Evolutionary conservation across 2,329 filamentous ascomycete species (phyloP).

Genomic region (Talaromyces sp.): DNA sequence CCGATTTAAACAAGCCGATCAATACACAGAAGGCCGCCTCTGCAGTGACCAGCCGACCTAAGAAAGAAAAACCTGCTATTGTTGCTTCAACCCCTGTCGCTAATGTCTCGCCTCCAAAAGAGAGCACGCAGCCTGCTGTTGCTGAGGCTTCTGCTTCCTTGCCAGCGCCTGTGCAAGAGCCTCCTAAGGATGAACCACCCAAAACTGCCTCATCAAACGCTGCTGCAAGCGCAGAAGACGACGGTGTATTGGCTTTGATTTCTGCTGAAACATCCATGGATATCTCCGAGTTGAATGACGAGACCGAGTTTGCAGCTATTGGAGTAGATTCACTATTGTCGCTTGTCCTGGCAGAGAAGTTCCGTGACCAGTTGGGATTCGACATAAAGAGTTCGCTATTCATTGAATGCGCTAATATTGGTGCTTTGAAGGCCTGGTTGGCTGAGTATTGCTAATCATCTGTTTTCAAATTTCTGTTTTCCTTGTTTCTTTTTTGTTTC

Average conservation of each 20-base stretch:
- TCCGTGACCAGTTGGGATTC: conserved; percentile 22
- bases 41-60: background rate
- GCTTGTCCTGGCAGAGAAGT: conserved; percentile 23
- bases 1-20: background rate
- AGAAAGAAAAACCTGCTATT: background rate
- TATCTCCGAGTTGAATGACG: conserved; percentile 1
- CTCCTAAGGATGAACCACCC: background rate
- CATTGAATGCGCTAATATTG: background rate
- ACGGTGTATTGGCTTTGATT: background rate
- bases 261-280: background rate
- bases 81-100: background rate
- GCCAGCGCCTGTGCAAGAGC: background rate
- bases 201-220: background rate
- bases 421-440: background rate
- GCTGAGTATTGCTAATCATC: background rate
- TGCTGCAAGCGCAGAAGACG: background rate
- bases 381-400: conserved; percentile 14
- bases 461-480: background rate
- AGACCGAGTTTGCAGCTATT: conserved; percentile 14
- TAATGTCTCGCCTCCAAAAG: background rate
- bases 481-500: background rate
- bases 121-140: background rate
- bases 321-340: conserved; percentile 30
- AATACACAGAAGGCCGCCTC: background rate
- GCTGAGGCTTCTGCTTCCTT: background rate